Evolutionary conservation across 305 asterid species (phyloP), one percentile per base, ranked within the genome.

Genomic region (Rubia balearica): DNA sequence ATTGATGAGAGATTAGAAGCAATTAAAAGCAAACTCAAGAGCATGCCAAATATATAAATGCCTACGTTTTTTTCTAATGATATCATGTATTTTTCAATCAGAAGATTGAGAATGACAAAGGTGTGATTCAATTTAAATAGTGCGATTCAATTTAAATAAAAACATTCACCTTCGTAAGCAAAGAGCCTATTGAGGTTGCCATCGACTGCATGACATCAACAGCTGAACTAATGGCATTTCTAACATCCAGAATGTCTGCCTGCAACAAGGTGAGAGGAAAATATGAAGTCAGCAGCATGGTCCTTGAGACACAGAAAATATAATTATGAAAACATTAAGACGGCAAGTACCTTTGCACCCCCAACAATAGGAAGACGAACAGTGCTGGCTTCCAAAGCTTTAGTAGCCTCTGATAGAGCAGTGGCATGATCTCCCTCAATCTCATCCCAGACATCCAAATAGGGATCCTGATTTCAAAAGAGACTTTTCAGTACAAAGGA

Each of bases 131-230:
- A 41, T 8, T 36, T 60, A 21, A 38, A 22, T 21, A 30, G n/a
- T n/a, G n/a, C n/a, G n/a, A n/a, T n/a, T n/a, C n/a, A n/a, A n/a
- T n/a, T n/a, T n/a, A 1, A 59, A 21, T 1, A 13, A 57, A 12
- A 67, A 42, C 21, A 6, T 61, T 81, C 72, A 92, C 98, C 92
- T 71, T 77, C 69, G 86, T 77, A 59, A 85, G 79, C 68, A 73
- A 64, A 65, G 90, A 80, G 71, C 81, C 74, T 72, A 87, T 71
- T 59, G 96, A 84, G 67, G 88, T 75, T 61, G 92, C 88, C 85
- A 90, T 84, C 64, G 85, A 81, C 76, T 90, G 91, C 90, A 88
- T 80, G 67, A 88, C 89, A 75, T 90, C 89, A 76, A 85, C 83
- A n/a, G 97, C 92, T 60, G 96, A 87, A 84, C 76, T 83, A 68